A percentile compares a stretch with the other conserved stretches of the same genome.
phyloP scores from a whole-genome alignment of 2,329 filamentous ascomycete species.

The Botrytis hyacinthi region DNA sequence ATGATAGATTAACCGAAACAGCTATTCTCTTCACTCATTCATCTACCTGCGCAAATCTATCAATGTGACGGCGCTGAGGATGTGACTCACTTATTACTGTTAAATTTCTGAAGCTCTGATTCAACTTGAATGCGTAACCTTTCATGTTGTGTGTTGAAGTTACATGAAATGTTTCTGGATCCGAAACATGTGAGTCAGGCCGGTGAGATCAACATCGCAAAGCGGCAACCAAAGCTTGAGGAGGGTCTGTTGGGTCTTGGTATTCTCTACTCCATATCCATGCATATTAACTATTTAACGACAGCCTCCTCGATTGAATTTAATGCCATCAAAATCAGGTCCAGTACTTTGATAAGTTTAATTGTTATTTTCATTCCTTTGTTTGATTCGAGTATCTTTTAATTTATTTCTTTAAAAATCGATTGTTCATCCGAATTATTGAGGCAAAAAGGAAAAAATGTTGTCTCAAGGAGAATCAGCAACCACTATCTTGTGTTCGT shows the following conservation, averaged over 20 bases:
- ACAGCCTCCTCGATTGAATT: neutral
- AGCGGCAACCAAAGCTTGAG: neutral
- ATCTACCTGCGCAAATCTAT: neutral
- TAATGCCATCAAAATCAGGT: neutral
- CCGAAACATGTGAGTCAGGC: conserved; percentile 12
- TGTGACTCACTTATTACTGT: neutral
- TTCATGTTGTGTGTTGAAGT: neutral
- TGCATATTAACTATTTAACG: neutral
- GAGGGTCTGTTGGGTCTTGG: neutral
- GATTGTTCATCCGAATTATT: neutral
- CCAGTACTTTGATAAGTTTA: neutral
- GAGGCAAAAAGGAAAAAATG: neutral
- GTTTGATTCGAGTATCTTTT: neutral
- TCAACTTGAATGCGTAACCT: neutral
- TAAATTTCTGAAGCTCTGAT: neutral
- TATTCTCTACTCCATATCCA: neutral
- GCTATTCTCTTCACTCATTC: neutral
- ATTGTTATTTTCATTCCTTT: neutral
- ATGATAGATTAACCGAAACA: neutral
- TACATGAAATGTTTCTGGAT: neutral
- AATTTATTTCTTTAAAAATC: neutral
- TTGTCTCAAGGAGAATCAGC: conserved; percentile 29
- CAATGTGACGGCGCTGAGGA: neutral
- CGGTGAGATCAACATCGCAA: neutral
- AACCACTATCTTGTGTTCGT: conserved; percentile 35